Evolutionary conservation across 768 basidiomycete genomes (phyloP).

Genomic region (Infundibulicybe gibba): DNA sequence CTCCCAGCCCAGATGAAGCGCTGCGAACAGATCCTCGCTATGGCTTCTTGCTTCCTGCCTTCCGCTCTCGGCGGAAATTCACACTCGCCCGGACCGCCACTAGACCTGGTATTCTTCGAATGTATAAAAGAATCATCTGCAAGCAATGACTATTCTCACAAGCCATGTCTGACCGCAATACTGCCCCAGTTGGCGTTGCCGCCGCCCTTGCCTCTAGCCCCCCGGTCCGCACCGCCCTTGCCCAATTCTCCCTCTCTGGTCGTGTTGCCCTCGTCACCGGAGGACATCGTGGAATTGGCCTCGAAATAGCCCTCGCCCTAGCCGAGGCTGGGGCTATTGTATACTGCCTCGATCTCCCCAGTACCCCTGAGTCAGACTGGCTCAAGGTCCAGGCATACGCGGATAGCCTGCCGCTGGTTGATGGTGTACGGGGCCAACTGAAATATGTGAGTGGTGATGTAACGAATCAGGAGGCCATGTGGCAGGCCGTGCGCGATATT

Average conservation of each 20-base stretch:
- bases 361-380: conserved; percentile 46
- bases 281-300: conserved; percentile 57
- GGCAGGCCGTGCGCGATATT: conserved; percentile 48
- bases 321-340: conserved; percentile 25
- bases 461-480: conserved; percentile 45
- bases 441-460: conserved; percentile 57
- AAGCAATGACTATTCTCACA: too few species aligned
- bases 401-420: conserved; percentile 19
- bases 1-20: too few species aligned
- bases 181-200: conserved; percentile 10
- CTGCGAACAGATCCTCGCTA: too few species aligned
- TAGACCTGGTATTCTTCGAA: too few species aligned
- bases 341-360: conserved; percentile 63
- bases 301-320: conserved; percentile 28
- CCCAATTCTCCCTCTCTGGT: conserved; percentile 38
- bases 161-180: too few species aligned
- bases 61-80: too few species aligned
- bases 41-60: too few species aligned
- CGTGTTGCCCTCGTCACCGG: conserved; percentile 51
- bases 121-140: too few species aligned
- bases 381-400: conserved; percentile 42
- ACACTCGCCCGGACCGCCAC: too few species aligned
- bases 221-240: conserved; percentile 9
- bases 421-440: conserved; percentile 22
- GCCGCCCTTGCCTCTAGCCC: conserved; percentile 14